phyloP scores from a whole-genome alignment of 2,329 filamentous ascomycete species.

The Tolypocladium capitatum region DNA sequence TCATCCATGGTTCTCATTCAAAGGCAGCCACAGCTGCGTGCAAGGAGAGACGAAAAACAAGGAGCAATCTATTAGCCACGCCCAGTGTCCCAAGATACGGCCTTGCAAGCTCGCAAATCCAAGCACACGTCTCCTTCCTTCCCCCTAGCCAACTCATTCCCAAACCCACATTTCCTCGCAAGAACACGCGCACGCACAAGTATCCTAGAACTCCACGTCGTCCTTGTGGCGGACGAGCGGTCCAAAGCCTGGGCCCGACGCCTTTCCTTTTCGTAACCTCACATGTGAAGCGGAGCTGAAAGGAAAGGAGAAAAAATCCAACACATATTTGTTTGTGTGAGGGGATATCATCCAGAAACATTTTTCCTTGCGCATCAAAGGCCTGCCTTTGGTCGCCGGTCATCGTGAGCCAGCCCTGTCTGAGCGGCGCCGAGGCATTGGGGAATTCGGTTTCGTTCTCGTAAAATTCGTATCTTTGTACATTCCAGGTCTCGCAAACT shows the following conservation, averaged over 20 bases:
- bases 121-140: background rate
- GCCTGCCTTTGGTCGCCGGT: background rate
- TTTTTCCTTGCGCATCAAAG: background rate
- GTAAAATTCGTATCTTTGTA: constrained; percentile 24
- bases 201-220: constrained; percentile 6
- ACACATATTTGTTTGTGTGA: background rate
- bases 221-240: background rate
- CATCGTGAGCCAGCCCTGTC: constrained; percentile 7
- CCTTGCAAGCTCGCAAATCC: background rate
- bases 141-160: background rate
- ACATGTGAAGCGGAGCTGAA: background rate
- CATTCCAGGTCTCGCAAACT: constrained; percentile 3
- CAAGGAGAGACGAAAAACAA: background rate
- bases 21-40: background rate
- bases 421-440: constrained; percentile 1
- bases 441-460: constrained; percentile 5
- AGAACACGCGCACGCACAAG: background rate
- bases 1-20: background rate
- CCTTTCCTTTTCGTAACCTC: background rate
- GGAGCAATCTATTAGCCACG: background rate
- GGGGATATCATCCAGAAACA: constrained; percentile 1
- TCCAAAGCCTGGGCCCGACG: background rate
- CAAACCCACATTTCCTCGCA: background rate
- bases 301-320: background rate
- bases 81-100: background rate